Percentiles rank a stretch among this genome's conserved stretches.
phyloP scores from a whole-genome alignment of 208 protist genomes.

The Vickermania ingenoplastis region DNA sequence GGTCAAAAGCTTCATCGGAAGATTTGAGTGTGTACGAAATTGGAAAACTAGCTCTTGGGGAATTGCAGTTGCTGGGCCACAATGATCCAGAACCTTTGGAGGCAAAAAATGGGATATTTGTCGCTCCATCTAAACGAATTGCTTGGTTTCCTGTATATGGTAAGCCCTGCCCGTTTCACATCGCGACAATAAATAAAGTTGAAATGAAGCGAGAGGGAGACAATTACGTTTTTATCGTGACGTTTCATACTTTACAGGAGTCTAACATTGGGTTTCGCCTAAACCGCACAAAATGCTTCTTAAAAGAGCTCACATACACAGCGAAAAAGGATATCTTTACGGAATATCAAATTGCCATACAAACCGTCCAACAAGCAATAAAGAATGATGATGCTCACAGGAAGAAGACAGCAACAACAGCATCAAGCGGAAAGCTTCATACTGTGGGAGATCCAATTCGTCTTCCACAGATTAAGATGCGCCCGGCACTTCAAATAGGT shows the following conservation, averaged over 20 bases:
- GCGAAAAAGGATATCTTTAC: slow-evolving; percentile 46
- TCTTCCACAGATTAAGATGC: slow-evolving; percentile 85
- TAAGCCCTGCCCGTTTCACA: slow-evolving; percentile 89
- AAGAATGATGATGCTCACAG: slow-evolving; percentile 65
- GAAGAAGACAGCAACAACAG: slow-evolving; percentile 34
- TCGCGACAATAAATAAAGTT: slow-evolving; percentile 93
- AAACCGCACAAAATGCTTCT: slow-evolving; percentile 73
- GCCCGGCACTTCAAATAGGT: slow-evolving; percentile 70
- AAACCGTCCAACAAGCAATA: slow-evolving; percentile 58
- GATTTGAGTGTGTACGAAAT: slow-evolving; percentile 55
- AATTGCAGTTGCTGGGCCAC: slow-evolving; percentile 38
- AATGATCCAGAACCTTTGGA: slow-evolving; percentile 23
- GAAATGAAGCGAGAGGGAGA: slow-evolving; percentile 78
- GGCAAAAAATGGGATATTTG: slow-evolving; percentile 39
- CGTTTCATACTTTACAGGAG: slow-evolving; percentile 83
- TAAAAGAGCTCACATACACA: slow-evolving; percentile 85
- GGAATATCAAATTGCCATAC: slow-evolving; percentile 41
- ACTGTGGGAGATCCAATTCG: slow-evolving; percentile 25
- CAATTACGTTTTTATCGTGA: slow-evolving; percentile 67
- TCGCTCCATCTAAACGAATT: slow-evolving; percentile 81
- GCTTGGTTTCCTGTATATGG: slow-evolving; percentile 94
- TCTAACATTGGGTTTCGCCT: slow-evolving; percentile 71
- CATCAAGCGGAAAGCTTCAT: slow-evolving; percentile 32
- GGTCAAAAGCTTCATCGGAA: slow-evolving; percentile 29
- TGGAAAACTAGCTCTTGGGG: slow-evolving; percentile 57